Conservation (phyloP, 1,139 yeast genomes). For the Petasospora fabianii region DNA sequence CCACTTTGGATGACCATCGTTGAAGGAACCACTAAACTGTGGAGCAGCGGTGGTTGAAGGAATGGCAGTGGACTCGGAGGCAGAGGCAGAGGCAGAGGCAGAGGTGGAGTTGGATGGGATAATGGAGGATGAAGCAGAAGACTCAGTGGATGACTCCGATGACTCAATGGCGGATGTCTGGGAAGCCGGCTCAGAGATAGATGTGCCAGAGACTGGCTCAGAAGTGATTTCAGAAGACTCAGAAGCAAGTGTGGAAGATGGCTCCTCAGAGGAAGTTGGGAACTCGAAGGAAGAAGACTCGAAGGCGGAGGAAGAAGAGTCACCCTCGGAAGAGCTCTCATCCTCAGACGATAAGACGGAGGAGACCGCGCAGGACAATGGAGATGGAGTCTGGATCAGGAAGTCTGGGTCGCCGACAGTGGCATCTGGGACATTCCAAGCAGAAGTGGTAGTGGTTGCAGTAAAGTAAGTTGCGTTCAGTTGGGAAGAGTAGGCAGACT, state of each 20-base stretch:
- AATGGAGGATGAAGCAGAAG: constrained; percentile 2
- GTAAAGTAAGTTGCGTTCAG: constrained; percentile 26
- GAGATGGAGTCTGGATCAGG: constrained; percentile 13
- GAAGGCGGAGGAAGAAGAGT: background rate
- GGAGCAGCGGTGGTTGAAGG: constrained; percentile 6
- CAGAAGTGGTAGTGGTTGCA: constrained; percentile 29
- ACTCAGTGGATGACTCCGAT: background rate
- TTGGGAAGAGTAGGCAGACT: constrained; percentile 21
- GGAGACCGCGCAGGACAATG: constrained; percentile 16
- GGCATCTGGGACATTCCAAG: constrained; percentile 25
- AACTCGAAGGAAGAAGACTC: background rate
- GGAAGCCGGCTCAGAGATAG: no score
- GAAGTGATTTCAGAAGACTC: constrained; percentile 1
- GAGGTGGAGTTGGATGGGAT: no score
- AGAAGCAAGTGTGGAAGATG: background rate
- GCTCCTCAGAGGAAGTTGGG: constrained; percentile 2
- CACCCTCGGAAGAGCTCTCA: constrained; percentile 1
- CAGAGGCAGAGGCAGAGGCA: no score
- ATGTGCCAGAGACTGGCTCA: background rate
- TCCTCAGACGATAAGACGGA: constrained; percentile 8
- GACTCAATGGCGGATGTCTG: background rate
- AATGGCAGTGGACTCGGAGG: background rate
- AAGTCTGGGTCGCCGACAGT: constrained; percentile 12
- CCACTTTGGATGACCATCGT: constrained; percentile 7
- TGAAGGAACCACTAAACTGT: constrained; percentile 5